phyloP scores from a whole-genome alignment of 495 filamentous ascomycete genomes.

The Pseudomonodictys pantanalensis region DNA sequence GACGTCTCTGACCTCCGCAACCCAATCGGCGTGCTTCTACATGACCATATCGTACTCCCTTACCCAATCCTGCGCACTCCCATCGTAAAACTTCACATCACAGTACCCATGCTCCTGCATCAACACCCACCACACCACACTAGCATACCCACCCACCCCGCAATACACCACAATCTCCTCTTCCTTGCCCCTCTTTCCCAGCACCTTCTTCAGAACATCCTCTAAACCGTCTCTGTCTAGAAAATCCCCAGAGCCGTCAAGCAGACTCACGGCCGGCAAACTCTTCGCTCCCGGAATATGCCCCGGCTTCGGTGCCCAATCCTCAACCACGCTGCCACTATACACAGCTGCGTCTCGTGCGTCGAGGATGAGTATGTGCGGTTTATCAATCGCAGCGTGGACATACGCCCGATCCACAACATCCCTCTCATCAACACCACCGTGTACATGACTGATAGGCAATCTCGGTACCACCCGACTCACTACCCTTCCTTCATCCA shows the following conservation, averaged over 20 bases:
- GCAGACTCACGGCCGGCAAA: neutral
- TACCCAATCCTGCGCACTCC: neutral
- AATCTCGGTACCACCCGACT: neutral
- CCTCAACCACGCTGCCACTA: neutral
- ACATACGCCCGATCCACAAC: neutral
- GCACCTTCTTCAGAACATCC: neutral
- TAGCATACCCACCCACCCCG: neutral
- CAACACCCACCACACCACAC: neutral
- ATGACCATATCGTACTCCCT: neutral
- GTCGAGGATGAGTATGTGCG: neutral
- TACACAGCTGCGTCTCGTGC: neutral
- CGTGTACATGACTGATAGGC: neutral
- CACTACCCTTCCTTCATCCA: neutral
- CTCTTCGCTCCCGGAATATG: neutral
- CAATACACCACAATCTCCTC: neutral
- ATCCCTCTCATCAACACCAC: neutral
- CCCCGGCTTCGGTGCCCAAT: neutral
- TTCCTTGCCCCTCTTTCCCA: neutral
- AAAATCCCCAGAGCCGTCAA: neutral
- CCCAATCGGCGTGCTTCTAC: too few species aligned
- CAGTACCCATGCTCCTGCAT: neutral
- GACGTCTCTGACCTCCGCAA: too few species aligned
- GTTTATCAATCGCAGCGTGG: neutral
- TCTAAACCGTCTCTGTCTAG: neutral
- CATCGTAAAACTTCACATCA: neutral